These are phyloP conservation scores for Candolleomyces efflorescens DNA, from an alignment of 768 basidiomycete genomes.

Conservation along the genomic window DNA sequence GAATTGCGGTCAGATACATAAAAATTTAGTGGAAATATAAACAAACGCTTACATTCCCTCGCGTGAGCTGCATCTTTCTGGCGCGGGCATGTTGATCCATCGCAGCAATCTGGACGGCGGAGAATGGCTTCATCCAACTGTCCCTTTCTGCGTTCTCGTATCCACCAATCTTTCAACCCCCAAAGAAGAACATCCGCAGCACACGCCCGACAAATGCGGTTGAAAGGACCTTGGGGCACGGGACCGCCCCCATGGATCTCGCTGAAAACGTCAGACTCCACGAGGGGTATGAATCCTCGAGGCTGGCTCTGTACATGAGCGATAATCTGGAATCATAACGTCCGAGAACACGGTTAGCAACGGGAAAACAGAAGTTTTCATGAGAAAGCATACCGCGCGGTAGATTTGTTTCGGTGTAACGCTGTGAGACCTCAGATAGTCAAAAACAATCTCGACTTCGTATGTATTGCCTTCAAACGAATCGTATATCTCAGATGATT, in stretches of 20 bases:
- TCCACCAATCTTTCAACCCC: slow-evolving; percentile 81
- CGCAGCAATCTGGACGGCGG: slow-evolving; percentile 63
- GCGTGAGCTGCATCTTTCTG: slow-evolving; percentile 74
- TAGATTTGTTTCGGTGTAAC: slow-evolving; percentile 72
- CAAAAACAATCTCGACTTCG: slow-evolving; percentile 82
- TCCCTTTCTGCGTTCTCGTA: slow-evolving; percentile 70
- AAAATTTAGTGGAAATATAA: background rate
- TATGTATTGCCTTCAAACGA: slow-evolving; percentile 73
- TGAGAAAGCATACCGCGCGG: slow-evolving; percentile 50
- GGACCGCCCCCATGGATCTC: slow-evolving; percentile 60
- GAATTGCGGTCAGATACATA: slow-evolving; percentile 3
- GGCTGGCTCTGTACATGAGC: slow-evolving; percentile 57
- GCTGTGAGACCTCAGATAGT: slow-evolving; percentile 63
- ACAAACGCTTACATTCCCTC: slow-evolving; percentile 57
- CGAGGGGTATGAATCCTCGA: slow-evolving; percentile 56
- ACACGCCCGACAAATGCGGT: slow-evolving; percentile 64
- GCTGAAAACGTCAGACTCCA: slow-evolving; percentile 67
- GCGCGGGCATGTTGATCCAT: slow-evolving; percentile 52
- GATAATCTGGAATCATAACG: slow-evolving; percentile 46
- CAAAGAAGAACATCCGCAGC: slow-evolving; percentile 72
- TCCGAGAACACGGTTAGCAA: background rate
- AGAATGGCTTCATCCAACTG: slow-evolving; percentile 51
- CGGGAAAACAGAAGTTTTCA: background rate
- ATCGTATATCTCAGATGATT: slow-evolving; percentile 74
- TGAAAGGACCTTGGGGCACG: slow-evolving; percentile 54